A percentile compares a stretch with the other conserved stretches of the same genome.
These are phyloP conservation scores for Linnemannia zychae DNA, from an alignment of 192 early-diverging fungal genomes.

Conservation along the genomic window DNA sequence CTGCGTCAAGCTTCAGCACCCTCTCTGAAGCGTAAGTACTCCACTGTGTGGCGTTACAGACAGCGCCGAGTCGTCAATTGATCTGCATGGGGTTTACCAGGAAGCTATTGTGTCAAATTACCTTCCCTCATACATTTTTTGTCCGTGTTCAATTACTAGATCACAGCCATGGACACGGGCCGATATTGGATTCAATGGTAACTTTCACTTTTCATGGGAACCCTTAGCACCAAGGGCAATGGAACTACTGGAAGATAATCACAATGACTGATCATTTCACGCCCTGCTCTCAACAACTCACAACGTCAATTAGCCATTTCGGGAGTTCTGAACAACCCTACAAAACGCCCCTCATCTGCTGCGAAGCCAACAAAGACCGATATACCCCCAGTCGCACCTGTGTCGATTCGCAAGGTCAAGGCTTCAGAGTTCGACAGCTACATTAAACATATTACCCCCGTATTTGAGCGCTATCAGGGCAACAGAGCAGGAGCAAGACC, in stretches of 20 bases:
- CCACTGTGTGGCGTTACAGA: neutral
- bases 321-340: constrained; percentile 82
- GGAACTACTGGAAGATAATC: neutral
- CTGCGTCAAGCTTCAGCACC: constrained; percentile 54
- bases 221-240: neutral
- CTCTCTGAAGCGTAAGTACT: constrained; percentile 47
- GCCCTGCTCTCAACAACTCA: neutral
- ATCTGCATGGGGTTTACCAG: neutral
- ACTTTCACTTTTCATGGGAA: constrained; percentile 46
- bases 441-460: constrained; percentile 74
- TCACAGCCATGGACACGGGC: constrained; percentile 55
- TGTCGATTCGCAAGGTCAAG: constrained; percentile 76
- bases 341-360: constrained; percentile 58
- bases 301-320: constrained; percentile 49
- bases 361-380: constrained; percentile 67
- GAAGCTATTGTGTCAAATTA: neutral
- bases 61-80: neutral
- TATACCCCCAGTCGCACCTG: constrained; percentile 69
- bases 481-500: constrained; percentile 65
- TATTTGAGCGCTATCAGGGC: constrained; percentile 85
- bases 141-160: neutral
- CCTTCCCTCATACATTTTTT: neutral
- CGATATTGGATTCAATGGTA: constrained; percentile 88
- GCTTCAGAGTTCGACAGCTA: constrained; percentile 90
- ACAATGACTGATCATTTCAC: neutral